Evolutionary conservation across 2,329 filamentous ascomycete species (phyloP).

Genomic region (Coniochaeta hoffmannii): DNA sequence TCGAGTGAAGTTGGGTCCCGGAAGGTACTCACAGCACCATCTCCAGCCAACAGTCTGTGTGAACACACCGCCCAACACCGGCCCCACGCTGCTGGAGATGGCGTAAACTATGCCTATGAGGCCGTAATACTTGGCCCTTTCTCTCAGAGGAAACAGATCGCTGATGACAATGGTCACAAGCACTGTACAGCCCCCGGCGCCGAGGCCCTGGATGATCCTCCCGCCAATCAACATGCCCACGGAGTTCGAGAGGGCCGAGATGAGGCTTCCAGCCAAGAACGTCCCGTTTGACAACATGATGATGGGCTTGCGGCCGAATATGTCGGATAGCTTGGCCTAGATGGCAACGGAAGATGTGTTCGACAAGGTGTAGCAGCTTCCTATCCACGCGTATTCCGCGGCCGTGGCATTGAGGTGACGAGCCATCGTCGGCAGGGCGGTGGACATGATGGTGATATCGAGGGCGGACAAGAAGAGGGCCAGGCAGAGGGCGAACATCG

Average conservation of each 20-base stretch:
- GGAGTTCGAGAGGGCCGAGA: slow-evolving; percentile 36
- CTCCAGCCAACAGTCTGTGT: slow-evolving; percentile 53
- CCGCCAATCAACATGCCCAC: slow-evolving; percentile 40
- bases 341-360: slow-evolving; percentile 59
- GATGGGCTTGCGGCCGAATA: slow-evolving; percentile 49
- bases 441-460: slow-evolving; percentile 52
- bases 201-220: slow-evolving; percentile 42
- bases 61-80: slow-evolving; percentile 53
- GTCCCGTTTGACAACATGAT: slow-evolving; percentile 37
- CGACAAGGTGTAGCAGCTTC: slow-evolving; percentile 63
- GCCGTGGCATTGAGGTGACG: slow-evolving; percentile 50
- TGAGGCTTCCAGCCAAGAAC: slow-evolving; percentile 44
- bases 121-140: slow-evolving; percentile 46
- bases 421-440: slow-evolving; percentile 54
- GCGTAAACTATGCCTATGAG: slow-evolving; percentile 62
- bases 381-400: slow-evolving; percentile 75
- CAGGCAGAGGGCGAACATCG: slow-evolving; percentile 20
- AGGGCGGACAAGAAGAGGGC: slow-evolving; percentile 37
- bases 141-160: slow-evolving; percentile 43
- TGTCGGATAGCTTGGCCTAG: slow-evolving; percentile 58
- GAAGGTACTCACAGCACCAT: too few relatives aligned
- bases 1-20: too few relatives aligned
- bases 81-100: slow-evolving; percentile 55
- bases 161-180: slow-evolving; percentile 47
- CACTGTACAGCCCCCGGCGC: slow-evolving; percentile 42